phyloP scores from a whole-genome alignment of 441 rosid genomes.

The Sinapis alba region DNA sequence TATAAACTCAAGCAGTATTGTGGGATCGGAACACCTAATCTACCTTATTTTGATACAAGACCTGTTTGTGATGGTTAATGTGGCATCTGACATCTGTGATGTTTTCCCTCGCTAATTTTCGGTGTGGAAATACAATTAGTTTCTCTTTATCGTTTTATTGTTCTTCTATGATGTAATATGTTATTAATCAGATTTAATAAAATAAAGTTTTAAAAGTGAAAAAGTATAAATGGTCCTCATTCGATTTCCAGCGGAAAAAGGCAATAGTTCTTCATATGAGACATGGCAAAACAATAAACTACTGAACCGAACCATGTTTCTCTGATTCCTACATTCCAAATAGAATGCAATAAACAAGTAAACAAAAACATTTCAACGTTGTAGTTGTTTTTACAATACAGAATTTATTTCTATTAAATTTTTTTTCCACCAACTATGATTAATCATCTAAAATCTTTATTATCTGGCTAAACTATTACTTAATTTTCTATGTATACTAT shows the following conservation, averaged over 20 bases:
- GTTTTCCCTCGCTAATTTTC: no score
- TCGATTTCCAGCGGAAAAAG: neutral
- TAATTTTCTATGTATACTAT: neutral
- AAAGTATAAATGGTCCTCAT: neutral
- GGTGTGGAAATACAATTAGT: no score
- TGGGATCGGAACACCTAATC: no score
- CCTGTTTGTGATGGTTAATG: no score
- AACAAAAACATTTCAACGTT: neutral
- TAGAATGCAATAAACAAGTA: neutral
- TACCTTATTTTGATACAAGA: no score
- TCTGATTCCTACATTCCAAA: neutral
- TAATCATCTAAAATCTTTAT: neutral
- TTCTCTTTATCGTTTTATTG: no score
- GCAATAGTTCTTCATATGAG: neutral
- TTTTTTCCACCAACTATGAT: neutral
- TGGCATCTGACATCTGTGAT: no score
- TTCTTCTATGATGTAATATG: no score
- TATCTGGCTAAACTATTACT: neutral
- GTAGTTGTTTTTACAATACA: neutral
- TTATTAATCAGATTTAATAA: no score
- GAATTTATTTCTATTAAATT: neutral
- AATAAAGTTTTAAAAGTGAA: no score
- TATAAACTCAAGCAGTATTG: constrained; percentile 5
- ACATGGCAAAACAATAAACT: constrained; percentile 7
- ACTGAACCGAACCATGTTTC: neutral